Evolutionary conservation across 495 filamentous ascomycete species (phyloP).

Genomic region (Penicillium arizonense): DNA sequence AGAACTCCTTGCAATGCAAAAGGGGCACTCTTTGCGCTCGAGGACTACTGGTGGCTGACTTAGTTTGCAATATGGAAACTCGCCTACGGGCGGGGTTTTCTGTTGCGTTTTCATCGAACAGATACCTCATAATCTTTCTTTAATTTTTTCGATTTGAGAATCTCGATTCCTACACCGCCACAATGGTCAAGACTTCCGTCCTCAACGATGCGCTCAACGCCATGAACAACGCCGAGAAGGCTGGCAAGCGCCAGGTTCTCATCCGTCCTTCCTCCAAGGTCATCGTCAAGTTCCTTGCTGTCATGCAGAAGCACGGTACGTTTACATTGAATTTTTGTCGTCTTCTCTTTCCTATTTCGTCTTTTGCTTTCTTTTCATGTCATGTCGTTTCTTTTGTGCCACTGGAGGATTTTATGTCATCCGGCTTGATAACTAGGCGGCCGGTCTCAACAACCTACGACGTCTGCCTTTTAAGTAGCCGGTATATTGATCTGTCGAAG

Average conservation of each 20-base stretch:
- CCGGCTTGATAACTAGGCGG: slow-evolving; percentile 99
- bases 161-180: slow-evolving; percentile 67
- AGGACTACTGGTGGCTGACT: slow-evolving; percentile 82
- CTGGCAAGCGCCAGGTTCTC: slow-evolving; percentile 95
- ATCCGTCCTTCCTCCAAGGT: slow-evolving; percentile 98
- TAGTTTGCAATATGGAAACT: slow-evolving; percentile 22
- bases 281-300: slow-evolving; percentile 96
- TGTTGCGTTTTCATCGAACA: slow-evolving; percentile 32
- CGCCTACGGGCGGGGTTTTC: slow-evolving; percentile 3
- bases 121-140: slow-evolving; percentile 71
- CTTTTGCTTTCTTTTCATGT: slow-evolving; percentile 10
- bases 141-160: slow-evolving; percentile 73
- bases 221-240: slow-evolving; percentile 99
- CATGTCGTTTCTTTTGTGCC: neutral
- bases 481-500: slow-evolving; percentile 77
- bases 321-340: slow-evolving; percentile 23
- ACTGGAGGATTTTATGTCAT: slow-evolving; percentile 11
- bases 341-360: slow-evolving; percentile 3
- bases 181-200: slow-evolving; percentile 97
- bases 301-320: slow-evolving; percentile 99
- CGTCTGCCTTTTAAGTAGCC: slow-evolving; percentile 98
- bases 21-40: slow-evolving; percentile 93
- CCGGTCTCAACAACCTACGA: slow-evolving; percentile 76
- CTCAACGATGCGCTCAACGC: slow-evolving; percentile 98
- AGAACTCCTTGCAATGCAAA: slow-evolving; percentile 76